Evolutionary conservation across 192 early-diverging fungal genomes (phyloP), one percentile per base, ranked within the genome.

Genomic region (Endogone sp.): DNA sequence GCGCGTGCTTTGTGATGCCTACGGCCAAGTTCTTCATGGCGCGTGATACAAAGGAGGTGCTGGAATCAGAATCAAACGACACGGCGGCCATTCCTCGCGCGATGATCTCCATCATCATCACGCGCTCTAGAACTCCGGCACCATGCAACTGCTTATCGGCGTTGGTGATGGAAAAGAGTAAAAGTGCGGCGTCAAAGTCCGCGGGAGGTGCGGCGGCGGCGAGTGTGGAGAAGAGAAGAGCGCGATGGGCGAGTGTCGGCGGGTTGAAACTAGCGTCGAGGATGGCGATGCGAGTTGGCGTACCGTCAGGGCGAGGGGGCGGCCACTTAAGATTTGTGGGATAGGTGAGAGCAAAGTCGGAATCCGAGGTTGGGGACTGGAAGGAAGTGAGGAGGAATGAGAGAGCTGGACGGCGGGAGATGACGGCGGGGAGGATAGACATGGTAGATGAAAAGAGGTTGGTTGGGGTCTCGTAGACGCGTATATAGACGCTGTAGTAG

Each of bases 261-360:
- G 91, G 91, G 60, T 93, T 93, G 75, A 93, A 93, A 6, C 90
- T 90, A 37, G 90, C 87, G 74, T 93, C 91, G 26, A 93, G 81
- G 10, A 91, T 80, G 9, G 59, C 59, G 24, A 60, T 60, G 59
- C 37, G 37, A n/a, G n/a, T n/a, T 49, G 37, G 37, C 9, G 37
- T 16, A 16, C 37, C 37, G 37, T 49, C 16, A 11, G 37, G 6
- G 37, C 37, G 37, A 49, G 37, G 9, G 37, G 16, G 37, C 37
- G 37, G 37, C 37, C 37, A 49, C 9, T 6, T 49, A 6, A 16
- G 37, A 0, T 6, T 1, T 16, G 37, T 49, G 37, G 37, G 6
- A 16, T 49, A 49, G 9, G 37, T 49, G 9, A 49, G 37, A 16
- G 1, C 37, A 16, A 49, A 49, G 16, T 49, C 37, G 37, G 37